Evolutionary conservation across 768 basidiomycete genomes (phyloP).

Genomic region (Lentinula raphanica): DNA sequence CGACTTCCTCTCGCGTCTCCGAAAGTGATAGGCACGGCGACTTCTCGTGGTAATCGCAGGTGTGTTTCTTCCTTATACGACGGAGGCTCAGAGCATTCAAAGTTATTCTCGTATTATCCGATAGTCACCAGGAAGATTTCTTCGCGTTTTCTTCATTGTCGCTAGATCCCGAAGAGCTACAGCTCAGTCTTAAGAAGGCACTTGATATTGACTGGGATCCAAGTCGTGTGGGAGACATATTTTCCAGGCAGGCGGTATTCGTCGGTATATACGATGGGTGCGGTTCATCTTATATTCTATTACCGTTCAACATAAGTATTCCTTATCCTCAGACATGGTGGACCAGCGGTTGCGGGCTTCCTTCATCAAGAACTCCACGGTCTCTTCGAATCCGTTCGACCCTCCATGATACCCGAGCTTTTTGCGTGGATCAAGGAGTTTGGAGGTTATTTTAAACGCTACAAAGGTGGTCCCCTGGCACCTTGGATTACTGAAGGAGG

Average conservation of each 20-base stretch:
- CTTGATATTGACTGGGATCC: slow-evolving; percentile 74
- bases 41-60: slow-evolving; percentile 74
- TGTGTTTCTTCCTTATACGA: slow-evolving; percentile 20
- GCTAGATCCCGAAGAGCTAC: slow-evolving; percentile 71
- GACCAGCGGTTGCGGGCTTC: slow-evolving; percentile 84
- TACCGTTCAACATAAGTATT: not conserved
- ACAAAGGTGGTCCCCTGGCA: slow-evolving; percentile 69
- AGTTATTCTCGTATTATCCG: slow-evolving; percentile 9
- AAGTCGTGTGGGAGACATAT: slow-evolving; percentile 39
- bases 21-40: slow-evolving; percentile 72
- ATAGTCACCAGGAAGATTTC: slow-evolving; percentile 90
- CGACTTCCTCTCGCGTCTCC: slow-evolving; percentile 72
- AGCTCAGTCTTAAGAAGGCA: slow-evolving; percentile 52
- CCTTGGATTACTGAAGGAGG: slow-evolving; percentile 53
- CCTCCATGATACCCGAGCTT: slow-evolving; percentile 66
- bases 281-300: slow-evolving; percentile 41
- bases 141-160: slow-evolving; percentile 72
- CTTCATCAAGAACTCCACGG: slow-evolving; percentile 82
- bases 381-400: slow-evolving; percentile 74
- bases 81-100: not conserved
- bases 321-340: slow-evolving; percentile 87
- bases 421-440: slow-evolving; percentile 71
- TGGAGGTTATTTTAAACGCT: slow-evolving; percentile 90
- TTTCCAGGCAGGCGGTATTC: slow-evolving; percentile 75
- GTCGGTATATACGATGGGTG: slow-evolving; percentile 93